Percentiles rank a stretch among this genome's conserved stretches.
Evolutionary conservation across 1,284 basidiomycete genomes (phyloP).

Genomic region (Fistulina hepatica): DNA sequence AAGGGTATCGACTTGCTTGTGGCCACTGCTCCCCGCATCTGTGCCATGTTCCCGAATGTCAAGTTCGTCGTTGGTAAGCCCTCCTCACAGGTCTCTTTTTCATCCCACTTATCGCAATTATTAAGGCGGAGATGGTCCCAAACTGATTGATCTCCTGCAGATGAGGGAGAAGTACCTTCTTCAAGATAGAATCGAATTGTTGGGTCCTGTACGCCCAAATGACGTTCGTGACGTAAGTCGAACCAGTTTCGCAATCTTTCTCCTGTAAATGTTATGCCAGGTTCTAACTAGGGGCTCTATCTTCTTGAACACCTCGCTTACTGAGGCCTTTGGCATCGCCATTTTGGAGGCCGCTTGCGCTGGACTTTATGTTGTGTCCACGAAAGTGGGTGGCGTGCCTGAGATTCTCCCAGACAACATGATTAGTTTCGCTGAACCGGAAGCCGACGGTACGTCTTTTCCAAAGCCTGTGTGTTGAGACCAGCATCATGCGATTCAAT

Average conservation of each 20-base stretch:
- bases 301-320: conserved; percentile 92
- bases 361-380: conserved; percentile 91
- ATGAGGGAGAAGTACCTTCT: conserved; percentile 88
- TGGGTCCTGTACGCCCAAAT: conserved; percentile 72
- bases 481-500: background rate
- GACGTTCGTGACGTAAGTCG: conserved; percentile 70
- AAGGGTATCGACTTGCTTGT: conserved; percentile 97
- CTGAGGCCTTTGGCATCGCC: conserved; percentile 94
- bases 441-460: conserved; percentile 52
- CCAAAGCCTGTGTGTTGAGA: background rate
- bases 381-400: conserved; percentile 90
- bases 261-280: conserved; percentile 30
- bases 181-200: conserved; percentile 83
- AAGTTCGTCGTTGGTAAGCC: conserved; percentile 79
- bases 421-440: conserved; percentile 89
- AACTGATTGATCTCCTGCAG: conserved; percentile 90
- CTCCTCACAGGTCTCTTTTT: background rate
- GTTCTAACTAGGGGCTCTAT: conserved; percentile 80
- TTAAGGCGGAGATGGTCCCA: conserved; percentile 87
- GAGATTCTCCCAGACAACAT: conserved; percentile 91
- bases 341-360: conserved; percentile 94
- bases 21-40: conserved; percentile 84
- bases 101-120: background rate
- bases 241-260: conserved; percentile 1
- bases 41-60: conserved; percentile 73